These are phyloP conservation scores for maize (Zea mays) DNA, from an alignment of 176 grass and related monocot species.

Conservation along the genomic window DNA sequence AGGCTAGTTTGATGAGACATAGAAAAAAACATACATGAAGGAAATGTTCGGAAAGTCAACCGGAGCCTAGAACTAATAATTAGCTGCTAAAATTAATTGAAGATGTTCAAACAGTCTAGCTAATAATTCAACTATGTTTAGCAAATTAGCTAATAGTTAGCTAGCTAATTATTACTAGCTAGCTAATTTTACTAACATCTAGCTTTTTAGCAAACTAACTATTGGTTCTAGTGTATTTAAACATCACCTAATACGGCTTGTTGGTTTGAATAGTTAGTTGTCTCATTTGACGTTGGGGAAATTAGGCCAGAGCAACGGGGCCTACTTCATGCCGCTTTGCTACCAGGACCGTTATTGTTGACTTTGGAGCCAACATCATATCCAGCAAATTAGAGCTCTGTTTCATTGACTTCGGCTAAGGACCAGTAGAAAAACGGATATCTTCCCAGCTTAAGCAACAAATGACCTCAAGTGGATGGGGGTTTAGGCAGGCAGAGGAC, in stretches of 20 bases:
- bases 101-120: too few species aligned
- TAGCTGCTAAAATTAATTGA: too few species aligned
- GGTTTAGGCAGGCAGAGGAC: too few species aligned
- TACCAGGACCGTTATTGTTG: not conserved
- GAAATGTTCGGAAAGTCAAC: constrained; percentile 18
- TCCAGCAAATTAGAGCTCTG: constrained; percentile 5
- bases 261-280: not conserved
- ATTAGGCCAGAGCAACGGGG: not conserved
- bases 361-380: not conserved
- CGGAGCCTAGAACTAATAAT: too few species aligned
- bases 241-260: too few species aligned
- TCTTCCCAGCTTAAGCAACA: not conserved
- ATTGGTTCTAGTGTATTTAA: too few species aligned
- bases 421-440: not conserved
- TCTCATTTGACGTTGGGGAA: not conserved
- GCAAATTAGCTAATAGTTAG: too few species aligned
- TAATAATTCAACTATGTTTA: too few species aligned
- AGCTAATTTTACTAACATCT: too few species aligned
- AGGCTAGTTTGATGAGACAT: not conserved
- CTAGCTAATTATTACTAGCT: too few species aligned
- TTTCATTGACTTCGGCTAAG: constrained; percentile 16
- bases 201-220: too few species aligned
- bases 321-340: constrained; percentile 48
- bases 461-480: not conserved
- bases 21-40: not conserved